Base-by-base conservation (phyloP, 306 rosid genomes). In the Heteromeles arbutifolia region DNA sequence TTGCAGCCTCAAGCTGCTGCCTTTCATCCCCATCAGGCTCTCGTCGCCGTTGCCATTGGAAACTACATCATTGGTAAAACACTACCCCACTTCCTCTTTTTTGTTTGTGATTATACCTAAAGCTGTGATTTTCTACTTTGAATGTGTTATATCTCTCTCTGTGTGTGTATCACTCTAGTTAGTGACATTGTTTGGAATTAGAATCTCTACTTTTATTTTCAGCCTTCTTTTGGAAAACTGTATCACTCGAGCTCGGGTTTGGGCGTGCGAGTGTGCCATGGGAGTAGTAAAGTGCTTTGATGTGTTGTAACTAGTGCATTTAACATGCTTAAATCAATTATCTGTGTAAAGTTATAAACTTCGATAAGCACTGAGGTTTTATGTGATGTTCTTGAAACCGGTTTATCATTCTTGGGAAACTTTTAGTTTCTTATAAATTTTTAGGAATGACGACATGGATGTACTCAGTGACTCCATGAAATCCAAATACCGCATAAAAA, bases 1-100 rank as follows among this genome's bases (percentile, higher is more conserved):
- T 65, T 87, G 72, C 97, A 95, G 75, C 98, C 99, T 73, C 99
- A 95, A 73, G 97, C 98, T 45, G 93, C 93, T 57, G 57, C 91
- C 3, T 92, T 95, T 73, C 99, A 95, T 80, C 93, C 99, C 29
- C 89, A 88, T 71, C 99, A 92, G 81, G 92, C 96, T 13, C 96
- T 95, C 64, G 88, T 95, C 26, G 97, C 99, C 80, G 86, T 92
- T 78, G 99, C 99, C 70, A 84, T 95, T 19, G 99, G 98, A 79
- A 88, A 90, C 77, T 92, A 85, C 90, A 90, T 95, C 70, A 83
- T 92, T 41, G 99, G 99, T 95, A 28, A 82, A 83, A 68, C 37
- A 44, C 65, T 37, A 70, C n/a, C 43, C 41, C 41, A 37, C 41
- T 19, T 5, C 62, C 57, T 31, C 37, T 57, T 57, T 14, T 71